Evolutionary conservation across 768 basidiomycete species (phyloP), one percentile per base, ranked within the genome.

Genomic region (Collybia sordida): DNA sequence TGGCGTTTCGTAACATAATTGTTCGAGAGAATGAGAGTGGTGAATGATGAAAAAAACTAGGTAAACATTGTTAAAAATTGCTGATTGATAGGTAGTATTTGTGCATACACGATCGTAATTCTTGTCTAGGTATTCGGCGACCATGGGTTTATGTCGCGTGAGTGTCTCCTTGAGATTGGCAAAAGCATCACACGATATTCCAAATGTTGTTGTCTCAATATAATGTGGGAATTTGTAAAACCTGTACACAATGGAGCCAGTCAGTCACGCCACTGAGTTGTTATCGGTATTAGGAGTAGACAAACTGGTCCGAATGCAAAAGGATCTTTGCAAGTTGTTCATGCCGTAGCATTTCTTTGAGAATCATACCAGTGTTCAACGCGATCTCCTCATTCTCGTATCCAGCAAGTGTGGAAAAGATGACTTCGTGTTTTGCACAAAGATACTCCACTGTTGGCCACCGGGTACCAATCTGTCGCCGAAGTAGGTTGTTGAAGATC

Each of bases 1-100:
- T 99, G 97, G 14, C 97, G 90, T 69, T 98, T 98, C n/a, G 97
- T 99, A 50, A 99, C 97, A 65, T 98, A 98, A 77, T 98, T 98
- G 62, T 77, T 80, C 17, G 96, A 98, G 34, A 93, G 78, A 55
- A 98, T 89, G 54, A 99, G 86, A 15, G 88, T 88, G 14, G 91
- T 91, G 73, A 94, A 98, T 46, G 93, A 93, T 24, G 83, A 81
- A 78, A 99, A 99, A 79, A 98, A 99, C 93, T 97, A 60, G 42
- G 47, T 6, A 6, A 11, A n/a, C n/a, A n/a, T n/a, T 31, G 31
- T 31, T 31, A 31, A 14, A 31, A 11, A 31, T 12, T 14, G 11
- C 9, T 14, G 14, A 31, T 31, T 31, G 35, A 11, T 25, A 22
- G 1, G 19, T 14, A 8, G 15, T 35, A 34, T 15, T 15, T n/a